Base-by-base conservation (phyloP, 192 early-diverging fungal genomes). In the Pecoramyces ruminantium region DNA sequence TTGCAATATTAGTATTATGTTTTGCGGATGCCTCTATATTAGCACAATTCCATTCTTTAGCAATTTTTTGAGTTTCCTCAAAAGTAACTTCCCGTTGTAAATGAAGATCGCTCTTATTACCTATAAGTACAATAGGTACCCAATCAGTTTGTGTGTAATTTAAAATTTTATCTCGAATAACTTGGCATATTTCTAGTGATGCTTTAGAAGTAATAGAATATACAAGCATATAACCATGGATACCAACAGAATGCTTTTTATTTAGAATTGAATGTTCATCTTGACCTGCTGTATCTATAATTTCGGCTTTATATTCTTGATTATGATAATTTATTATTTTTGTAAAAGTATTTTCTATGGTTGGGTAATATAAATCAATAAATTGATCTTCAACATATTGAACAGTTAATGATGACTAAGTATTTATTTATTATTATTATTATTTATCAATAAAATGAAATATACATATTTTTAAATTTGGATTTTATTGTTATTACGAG, bases 251-350 rank as follows among this genome's bases (percentile, higher is more conserved):
- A 84, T 96, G 95, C 40, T 93, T 92, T n/a, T 93, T 90, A 80
- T 95, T 96, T 79, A 99, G 86, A 78, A 97, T 92, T 40, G 97
- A 97, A 79, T 92, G 95, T 86, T 99, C 97, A 86, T 99, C 94
- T 89, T 97, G 96, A 79, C 97, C 97, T 13, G 97, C 95, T 14
- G 97, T 98, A 84, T 99, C 97, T 82, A 95, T 93, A 78, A 98
- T 97, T 81, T 94, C 95, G 38, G 93, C 89, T 39, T 89, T 90
- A 80, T 96, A 97, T 84, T 97, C 95, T 83, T 94, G 90, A 21
- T 92, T 92, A 83, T 87, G 87, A 80, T 93, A 91, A 78, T 90
- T 90, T 80, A 99, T 91, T 80, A 91, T 91, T 86, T 97, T 97
- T 27, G 88, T 94, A 85, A 95, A 93, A 29, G 93, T 94, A 83